These are phyloP conservation scores for Hortaea sp. DNA, from an alignment of 2,329 filamentous ascomycete species.

Conservation along the genomic window DNA sequence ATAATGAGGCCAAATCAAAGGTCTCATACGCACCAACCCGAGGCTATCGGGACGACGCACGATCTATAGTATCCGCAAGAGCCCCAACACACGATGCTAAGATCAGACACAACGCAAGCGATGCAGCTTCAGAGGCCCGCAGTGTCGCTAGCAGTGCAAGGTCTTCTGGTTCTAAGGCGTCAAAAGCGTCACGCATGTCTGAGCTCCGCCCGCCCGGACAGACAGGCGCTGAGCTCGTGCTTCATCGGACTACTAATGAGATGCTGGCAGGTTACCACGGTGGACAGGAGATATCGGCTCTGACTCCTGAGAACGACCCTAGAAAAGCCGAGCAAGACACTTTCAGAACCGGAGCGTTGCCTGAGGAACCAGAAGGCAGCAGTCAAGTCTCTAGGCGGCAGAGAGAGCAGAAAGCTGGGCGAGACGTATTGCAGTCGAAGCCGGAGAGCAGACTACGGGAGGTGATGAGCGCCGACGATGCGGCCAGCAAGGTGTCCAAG, in stretches of 20 bases:
- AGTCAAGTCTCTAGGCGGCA: slow-evolving; percentile 2
- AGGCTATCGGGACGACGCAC: not conserved
- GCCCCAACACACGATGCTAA: not conserved
- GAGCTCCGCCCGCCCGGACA: not conserved
- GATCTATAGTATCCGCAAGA: not conserved
- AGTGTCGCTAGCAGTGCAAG: not conserved
- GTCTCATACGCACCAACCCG: no score
- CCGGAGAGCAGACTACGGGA: not conserved
- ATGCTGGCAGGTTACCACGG: not conserved
- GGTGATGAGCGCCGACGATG: not conserved
- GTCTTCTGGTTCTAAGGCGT: not conserved
- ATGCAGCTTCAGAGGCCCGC: not conserved
- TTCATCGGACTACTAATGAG: not conserved
- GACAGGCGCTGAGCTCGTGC: not conserved
- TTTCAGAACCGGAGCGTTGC: no score
- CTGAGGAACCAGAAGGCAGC: slow-evolving; percentile 4
- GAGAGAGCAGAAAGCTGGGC: not conserved
- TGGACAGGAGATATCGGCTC: not conserved
- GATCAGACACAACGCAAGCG: not conserved
- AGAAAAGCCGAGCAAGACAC: no score
- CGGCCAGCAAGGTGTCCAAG: not conserved
- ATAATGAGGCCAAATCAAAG: no score
- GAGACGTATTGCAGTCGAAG: no score
- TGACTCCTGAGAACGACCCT: no score
- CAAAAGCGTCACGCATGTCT: not conserved